Percentiles rank a stretch among this genome's conserved stretches.
These are phyloP conservation scores for Magnaporthiopsis rhizophila DNA, from an alignment of 2,329 filamentous ascomycete species.

Conservation along the genomic window DNA sequence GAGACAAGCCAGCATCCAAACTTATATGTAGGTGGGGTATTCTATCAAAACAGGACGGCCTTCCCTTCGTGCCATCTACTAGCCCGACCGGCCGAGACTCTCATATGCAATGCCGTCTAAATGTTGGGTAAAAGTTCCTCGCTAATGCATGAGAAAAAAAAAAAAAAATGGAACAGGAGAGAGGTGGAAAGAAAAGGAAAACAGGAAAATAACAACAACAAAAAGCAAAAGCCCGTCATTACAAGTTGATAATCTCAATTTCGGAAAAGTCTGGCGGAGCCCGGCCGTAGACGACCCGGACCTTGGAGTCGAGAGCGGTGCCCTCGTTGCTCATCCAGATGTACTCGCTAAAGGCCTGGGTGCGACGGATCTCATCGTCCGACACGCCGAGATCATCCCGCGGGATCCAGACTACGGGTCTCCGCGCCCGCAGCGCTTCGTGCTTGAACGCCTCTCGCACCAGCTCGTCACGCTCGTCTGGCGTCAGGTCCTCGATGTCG, in stretches of 20 bases:
- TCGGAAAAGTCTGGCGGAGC: constrained; percentile 88
- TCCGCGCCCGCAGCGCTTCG: constrained; percentile 71
- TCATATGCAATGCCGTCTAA: not conserved
- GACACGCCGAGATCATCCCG: constrained; percentile 83
- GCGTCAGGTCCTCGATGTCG: constrained; percentile 88
- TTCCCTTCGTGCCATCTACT: not conserved
- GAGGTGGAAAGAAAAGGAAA: not conserved
- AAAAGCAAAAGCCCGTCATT: constrained; percentile 2
- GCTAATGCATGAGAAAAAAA: not conserved
- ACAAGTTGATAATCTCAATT: constrained; percentile 77
- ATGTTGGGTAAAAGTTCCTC: not conserved
- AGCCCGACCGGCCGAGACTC: too few species aligned
- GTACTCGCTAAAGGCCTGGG: constrained; percentile 64
- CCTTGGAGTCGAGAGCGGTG: constrained; percentile 76
- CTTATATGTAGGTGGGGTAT: not conserved
- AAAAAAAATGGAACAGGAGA: not conserved
- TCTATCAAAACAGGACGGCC: not conserved
- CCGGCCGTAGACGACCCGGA: constrained; percentile 72
- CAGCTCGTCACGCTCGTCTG: constrained; percentile 78
- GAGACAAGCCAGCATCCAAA: not conserved
- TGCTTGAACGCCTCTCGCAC: constrained; percentile 88
- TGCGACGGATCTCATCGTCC: constrained; percentile 81
- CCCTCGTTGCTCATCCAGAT: constrained; percentile 95
- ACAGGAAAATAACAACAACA: not conserved
- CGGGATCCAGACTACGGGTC: constrained; percentile 91